phyloP scores from a whole-genome alignment of 2,329 filamentous ascomycete species.

The Fusarium paranaense region DNA sequence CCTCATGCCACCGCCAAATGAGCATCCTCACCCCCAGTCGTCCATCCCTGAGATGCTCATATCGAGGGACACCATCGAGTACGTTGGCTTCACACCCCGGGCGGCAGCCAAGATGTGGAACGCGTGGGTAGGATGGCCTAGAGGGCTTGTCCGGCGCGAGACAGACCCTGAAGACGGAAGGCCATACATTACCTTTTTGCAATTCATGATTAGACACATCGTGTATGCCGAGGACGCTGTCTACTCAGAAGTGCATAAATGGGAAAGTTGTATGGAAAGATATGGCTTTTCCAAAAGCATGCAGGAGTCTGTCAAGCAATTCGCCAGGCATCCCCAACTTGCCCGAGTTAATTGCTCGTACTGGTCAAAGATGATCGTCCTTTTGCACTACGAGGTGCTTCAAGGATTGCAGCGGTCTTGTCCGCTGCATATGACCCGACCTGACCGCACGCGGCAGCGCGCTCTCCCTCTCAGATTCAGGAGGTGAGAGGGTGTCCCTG shows the following conservation, averaged over 20 bases:
- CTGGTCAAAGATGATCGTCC: not conserved
- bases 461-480: no score
- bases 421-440: no score
- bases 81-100: not conserved
- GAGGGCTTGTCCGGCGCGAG: not conserved
- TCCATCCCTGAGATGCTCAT: not conserved
- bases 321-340: not conserved
- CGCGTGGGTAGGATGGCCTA: not conserved
- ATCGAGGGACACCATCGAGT: not conserved
- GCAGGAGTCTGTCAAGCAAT: not conserved
- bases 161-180: not conserved
- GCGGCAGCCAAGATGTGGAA: not conserved
- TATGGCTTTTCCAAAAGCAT: not conserved
- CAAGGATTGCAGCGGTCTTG: no score
- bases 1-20: not conserved
- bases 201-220: not conserved
- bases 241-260: not conserved
- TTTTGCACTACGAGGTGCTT: no score
- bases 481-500: no score
- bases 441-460: no score
- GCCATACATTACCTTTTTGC: not conserved
- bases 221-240: not conserved
- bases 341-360: not conserved
- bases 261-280: not conserved
- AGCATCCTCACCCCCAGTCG: not conserved